Base-by-base conservation (phyloP, 139 green algal species). In the Pycnococcus provasolii region DNA sequence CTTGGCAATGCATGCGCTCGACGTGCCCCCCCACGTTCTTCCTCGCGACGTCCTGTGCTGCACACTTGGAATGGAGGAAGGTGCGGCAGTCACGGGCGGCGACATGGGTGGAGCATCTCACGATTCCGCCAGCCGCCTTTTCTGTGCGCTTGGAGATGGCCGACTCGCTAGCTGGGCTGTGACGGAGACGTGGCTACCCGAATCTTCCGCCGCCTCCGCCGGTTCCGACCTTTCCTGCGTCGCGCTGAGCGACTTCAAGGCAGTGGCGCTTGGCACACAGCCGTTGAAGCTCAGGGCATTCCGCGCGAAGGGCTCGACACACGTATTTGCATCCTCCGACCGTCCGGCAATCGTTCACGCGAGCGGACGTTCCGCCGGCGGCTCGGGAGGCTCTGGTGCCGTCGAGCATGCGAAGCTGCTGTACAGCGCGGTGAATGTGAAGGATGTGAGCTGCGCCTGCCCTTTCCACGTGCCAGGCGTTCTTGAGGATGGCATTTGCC, bases 381-480 rank as follows among this genome's bases (percentile, higher is more conserved):
- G 26, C 26, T 26, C 26, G 26, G 26, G 26, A 26, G 26, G 26
- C 26, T 26, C 26, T 26, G 26, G 26, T 26, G 26, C 26, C 26
- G 26, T 26, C 26, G 26, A 26, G 26, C 26, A 26, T 26, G 77
- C 73, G 45, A 96, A 97, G 78, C 81, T 99, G 42, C 70, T 97
- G n/a, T 96, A 92, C 77, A 91, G 79, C 67, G 96, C 95, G 72
- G 83, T 99, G 4, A 99, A 99, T 73, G 83, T 96, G 48, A 85
- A 83, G 41, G 88, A 96, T 73, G 91, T 90, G 45, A 54, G 58
- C 8, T 69, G 79, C 73, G 76, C 80, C 67, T 77, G 66, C 70
- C 66, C 75, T 50, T 84, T 84, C 68, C 82, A 80, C 62, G 68
- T 26, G 26, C 26, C 41, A 59, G 61, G 61, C 46, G 58, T 68